These are phyloP conservation scores for Dipodascus albidus DNA, from an alignment of 805 yeast genomes.

Conservation along the genomic window DNA sequence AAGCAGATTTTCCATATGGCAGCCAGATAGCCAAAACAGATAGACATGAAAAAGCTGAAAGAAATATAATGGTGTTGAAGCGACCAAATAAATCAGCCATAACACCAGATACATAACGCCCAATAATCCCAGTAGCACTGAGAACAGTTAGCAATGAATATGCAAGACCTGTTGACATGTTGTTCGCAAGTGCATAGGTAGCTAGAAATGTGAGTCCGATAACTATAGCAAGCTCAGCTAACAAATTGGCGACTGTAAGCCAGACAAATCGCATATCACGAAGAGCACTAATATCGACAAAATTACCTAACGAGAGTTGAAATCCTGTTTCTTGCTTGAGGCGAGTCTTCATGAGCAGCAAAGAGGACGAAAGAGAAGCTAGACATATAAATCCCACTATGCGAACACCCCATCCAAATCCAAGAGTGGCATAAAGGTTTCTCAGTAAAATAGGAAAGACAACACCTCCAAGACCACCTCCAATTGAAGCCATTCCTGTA, in stretches of 20 bases:
- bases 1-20: slow-evolving; percentile 29
- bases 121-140: slow-evolving; percentile 31
- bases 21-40: slow-evolving; percentile 32
- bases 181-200: slow-evolving; percentile 40
- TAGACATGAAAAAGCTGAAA: slow-evolving; percentile 23
- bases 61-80: slow-evolving; percentile 38
- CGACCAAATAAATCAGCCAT: slow-evolving; percentile 38
- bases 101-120: slow-evolving; percentile 35
- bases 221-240: slow-evolving; percentile 37
- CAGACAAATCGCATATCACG: slow-evolving; percentile 34
- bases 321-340: slow-evolving; percentile 19
- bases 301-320: slow-evolving; percentile 14
- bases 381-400: slow-evolving; percentile 38
- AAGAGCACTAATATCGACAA: slow-evolving; percentile 30
- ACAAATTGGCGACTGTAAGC: slow-evolving; percentile 32
- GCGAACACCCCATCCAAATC: slow-evolving; percentile 52
- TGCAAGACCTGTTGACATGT: slow-evolving; percentile 31
- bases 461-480: slow-evolving; percentile 49
- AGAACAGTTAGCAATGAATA: slow-evolving; percentile 37
- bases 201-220: slow-evolving; percentile 40
- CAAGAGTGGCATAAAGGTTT: slow-evolving; percentile 37
- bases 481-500: slow-evolving; percentile 38
- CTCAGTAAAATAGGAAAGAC: slow-evolving; percentile 44
- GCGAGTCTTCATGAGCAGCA: slow-evolving; percentile 33
- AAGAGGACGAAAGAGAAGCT: slow-evolving; percentile 28